Evolutionary conservation across 495 filamentous ascomycete genomes (phyloP).

Genomic region (Parathielavia hyrcaniae): DNA sequence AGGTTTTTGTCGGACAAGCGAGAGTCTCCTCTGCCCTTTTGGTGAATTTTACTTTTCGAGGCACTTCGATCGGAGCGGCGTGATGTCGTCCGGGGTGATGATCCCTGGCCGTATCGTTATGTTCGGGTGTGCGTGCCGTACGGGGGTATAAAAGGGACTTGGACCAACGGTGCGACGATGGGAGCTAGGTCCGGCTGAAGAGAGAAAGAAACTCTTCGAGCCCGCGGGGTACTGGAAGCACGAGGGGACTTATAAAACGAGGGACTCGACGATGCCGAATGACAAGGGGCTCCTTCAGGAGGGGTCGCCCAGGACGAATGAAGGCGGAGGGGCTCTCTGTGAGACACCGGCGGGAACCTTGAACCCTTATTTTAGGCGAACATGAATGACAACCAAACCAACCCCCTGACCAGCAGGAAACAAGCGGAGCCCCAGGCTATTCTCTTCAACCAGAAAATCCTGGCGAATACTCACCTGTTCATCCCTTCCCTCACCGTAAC

Average conservation of each 20-base stretch:
- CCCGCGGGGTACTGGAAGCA: neutral
- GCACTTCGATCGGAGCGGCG: conserved; percentile 3
- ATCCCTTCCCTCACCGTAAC: conserved; percentile 20
- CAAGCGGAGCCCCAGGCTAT: conserved; percentile 2
- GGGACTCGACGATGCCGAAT: conserved; percentile 7
- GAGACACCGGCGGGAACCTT: conserved; percentile 23
- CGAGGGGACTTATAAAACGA: conserved; percentile 8
- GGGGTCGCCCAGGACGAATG: conserved; percentile 15
- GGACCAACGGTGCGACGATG: neutral
- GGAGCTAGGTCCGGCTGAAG: neutral
- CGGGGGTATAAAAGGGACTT: neutral
- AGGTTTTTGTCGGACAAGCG: too few species aligned
- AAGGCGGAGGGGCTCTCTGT: conserved; percentile 22
- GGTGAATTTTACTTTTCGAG: too few species aligned
- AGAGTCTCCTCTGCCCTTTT: too few species aligned
- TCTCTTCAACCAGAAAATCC: conserved; percentile 27
- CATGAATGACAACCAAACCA: neutral
- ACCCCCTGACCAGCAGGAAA: conserved; percentile 7
- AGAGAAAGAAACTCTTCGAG: conserved; percentile 3
- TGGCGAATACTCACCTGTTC: conserved; percentile 27
- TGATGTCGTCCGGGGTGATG: neutral
- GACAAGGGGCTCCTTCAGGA: conserved; percentile 8
- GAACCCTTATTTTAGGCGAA: conserved; percentile 20
- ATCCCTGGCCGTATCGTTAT: neutral
- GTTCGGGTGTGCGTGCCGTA: conserved; percentile 2